Evolutionary conservation across 495 filamentous ascomycete genomes (phyloP), one percentile per base, ranked within the genome.

Genomic region (Podospora sp.): DNA sequence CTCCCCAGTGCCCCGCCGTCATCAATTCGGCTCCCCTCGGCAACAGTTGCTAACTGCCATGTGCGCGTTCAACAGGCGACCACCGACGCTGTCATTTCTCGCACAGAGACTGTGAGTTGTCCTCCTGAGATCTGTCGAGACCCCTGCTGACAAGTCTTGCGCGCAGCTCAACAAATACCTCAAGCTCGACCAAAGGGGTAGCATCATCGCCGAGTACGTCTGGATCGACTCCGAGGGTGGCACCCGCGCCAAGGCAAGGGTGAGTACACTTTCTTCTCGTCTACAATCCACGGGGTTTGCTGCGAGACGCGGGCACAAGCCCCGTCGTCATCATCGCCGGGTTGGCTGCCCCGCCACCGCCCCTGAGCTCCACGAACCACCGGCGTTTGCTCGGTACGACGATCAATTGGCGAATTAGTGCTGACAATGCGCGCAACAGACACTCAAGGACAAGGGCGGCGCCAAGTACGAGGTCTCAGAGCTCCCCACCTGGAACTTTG

Each of bases 401-500:
- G 27, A 33, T 22, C 14, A 6, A 18, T 36, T 36, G 16, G 3
- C 52, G 21, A 7, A 16, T 27, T 6, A 46, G 11, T 71, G 65
- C 72, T 71, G 51, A 70, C 65, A 60, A 24, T n/a, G 35, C 46
- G 29, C 56, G 53, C 51, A 69, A 24, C 78, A 98, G 94, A 97
- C 94, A 70, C 87, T 97, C 50, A 85, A 82, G 73, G 88, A 89
- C 79, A 83, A 46, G 81, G 76, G 59, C 78, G 81, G 74, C 65
- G 90, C 92, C 63, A 92, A 97, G 67, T 46, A 46, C 12, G 40
- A 46, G 40, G 40, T 46, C 11, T 46, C 40, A 46, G 40, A 46
- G 12, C 92, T 99, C 66, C 92, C 94, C 67, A 92, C 96, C 79
- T 99, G 95, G 95, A 99, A 98, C 86, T 99, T 99, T 76, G 95